Evolutionary conservation across 2,329 filamentous ascomycete genomes (phyloP).

Genomic region (Ilyonectria sp.): DNA sequence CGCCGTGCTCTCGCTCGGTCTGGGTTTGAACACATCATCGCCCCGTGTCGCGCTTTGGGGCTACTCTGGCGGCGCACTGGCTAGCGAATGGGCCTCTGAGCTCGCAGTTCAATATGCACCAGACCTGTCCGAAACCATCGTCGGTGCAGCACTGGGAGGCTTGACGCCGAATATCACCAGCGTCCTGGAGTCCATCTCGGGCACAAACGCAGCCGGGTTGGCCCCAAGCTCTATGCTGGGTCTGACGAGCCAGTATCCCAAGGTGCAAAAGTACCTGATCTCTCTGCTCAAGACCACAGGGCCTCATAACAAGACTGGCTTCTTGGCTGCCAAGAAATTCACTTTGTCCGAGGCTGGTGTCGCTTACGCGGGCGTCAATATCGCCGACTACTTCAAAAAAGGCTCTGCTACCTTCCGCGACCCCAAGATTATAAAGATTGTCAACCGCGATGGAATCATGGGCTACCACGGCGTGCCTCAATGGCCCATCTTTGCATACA

Average conservation of each 20-base stretch:
- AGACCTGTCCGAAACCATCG: conserved; percentile 59
- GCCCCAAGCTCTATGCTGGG: conserved; percentile 41
- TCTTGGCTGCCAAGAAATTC: conserved; percentile 36
- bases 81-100: conserved; percentile 67
- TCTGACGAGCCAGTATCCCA: conserved; percentile 42
- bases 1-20: conserved; percentile 53
- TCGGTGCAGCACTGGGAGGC: conserved; percentile 65
- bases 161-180: conserved; percentile 58
- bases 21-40: conserved; percentile 47
- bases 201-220: conserved; percentile 40
- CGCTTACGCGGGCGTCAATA: conserved; percentile 29
- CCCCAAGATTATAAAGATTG: conserved; percentile 15
- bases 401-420: conserved; percentile 24
- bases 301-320: conserved; percentile 40
- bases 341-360: conserved; percentile 29
- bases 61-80: conserved; percentile 69
- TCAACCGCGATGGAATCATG: conserved; percentile 45
- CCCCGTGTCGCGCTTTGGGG: conserved; percentile 65
- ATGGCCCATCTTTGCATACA: conserved; percentile 44
- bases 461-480: conserved; percentile 44
- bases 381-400: conserved; percentile 37
- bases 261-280: conserved; percentile 32
- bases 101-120: conserved; percentile 67
- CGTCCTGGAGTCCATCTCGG: conserved; percentile 54
- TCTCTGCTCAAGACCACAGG: conserved; percentile 39